Conservation (phyloP, 2,329 filamentous ascomycete species). For the Fusarium guadeloupense region DNA sequence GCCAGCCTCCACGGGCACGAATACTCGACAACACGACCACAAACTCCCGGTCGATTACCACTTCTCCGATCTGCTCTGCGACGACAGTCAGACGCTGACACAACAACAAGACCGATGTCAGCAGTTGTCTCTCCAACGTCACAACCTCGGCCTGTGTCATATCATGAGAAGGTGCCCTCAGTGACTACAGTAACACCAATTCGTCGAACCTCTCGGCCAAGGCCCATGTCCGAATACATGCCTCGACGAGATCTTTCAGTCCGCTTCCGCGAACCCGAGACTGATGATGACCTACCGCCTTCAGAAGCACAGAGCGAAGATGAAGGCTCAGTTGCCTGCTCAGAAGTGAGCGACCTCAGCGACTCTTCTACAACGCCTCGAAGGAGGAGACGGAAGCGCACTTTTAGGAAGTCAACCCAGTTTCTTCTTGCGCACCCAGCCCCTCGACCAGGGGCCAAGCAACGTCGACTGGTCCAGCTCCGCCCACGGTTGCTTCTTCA, state of each 20-base stretch:
- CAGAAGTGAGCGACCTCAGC: conserved; percentile 56
- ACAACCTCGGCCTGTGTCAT: conserved; percentile 37
- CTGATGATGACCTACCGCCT: conserved; percentile 40
- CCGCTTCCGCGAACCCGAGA: conserved; percentile 55
- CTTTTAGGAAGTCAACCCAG: conserved; percentile 65
- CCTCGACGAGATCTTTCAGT: conserved; percentile 55
- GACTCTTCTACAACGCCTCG: conserved; percentile 55
- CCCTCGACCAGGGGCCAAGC: conserved; percentile 65
- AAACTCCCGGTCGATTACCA: conserved; percentile 50
- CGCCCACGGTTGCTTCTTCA: conserved; percentile 76
- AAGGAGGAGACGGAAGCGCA: conserved; percentile 54
- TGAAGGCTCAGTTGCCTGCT: conserved; percentile 54
- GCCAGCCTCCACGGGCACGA: conserved; percentile 69
- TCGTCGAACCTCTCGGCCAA: conserved; percentile 38
- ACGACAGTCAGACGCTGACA: conserved; percentile 46
- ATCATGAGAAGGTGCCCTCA: conserved; percentile 38
- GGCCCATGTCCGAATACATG: conserved; percentile 52
- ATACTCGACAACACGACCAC: conserved; percentile 56
- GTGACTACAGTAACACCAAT: conserved; percentile 21
- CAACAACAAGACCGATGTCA: conserved; percentile 25
- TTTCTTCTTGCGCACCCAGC: conserved; percentile 76
- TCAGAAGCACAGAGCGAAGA: conserved; percentile 56
- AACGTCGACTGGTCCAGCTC: conserved; percentile 72
- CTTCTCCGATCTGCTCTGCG: conserved; percentile 56
- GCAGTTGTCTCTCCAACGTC: conserved; percentile 20